Evolutionary conservation across 768 basidiomycete species (phyloP).

Genomic region (Lenzites betulinus): DNA sequence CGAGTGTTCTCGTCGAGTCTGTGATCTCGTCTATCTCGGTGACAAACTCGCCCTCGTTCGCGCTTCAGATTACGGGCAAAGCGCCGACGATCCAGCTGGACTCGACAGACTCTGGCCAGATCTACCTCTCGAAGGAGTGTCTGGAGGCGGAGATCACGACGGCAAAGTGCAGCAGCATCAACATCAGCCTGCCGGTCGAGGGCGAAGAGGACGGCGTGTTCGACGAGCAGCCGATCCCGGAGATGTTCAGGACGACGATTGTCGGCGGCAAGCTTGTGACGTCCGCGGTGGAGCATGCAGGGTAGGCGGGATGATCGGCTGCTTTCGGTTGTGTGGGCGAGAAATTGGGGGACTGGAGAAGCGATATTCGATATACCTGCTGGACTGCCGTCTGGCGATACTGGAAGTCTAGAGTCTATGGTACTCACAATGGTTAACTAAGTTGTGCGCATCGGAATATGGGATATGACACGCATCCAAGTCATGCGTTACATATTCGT

Average conservation of each 20-base stretch:
- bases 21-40: constrained; percentile 90
- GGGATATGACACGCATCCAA: too few species aligned
- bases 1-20: constrained; percentile 84
- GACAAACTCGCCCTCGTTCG: constrained; percentile 92
- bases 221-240: constrained; percentile 86
- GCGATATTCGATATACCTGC: constrained; percentile 9
- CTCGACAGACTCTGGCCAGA: constrained; percentile 91
- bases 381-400: background rate
- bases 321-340: background rate
- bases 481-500: too few species aligned
- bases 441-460: too few species aligned
- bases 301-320: constrained; percentile 27
- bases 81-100: constrained; percentile 95
- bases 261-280: constrained; percentile 85
- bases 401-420: background rate
- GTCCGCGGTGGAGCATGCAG: constrained; percentile 83
- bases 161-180: constrained; percentile 91
- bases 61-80: constrained; percentile 84
- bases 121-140: constrained; percentile 86
- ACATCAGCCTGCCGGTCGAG: constrained; percentile 82
- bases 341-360: background rate
- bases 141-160: constrained; percentile 87
- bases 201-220: constrained; percentile 93
- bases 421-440: constrained; percentile 2
- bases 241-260: constrained; percentile 91